Conservation (phyloP, 495 filamentous ascomycete genomes). For the Zalerion maritima region DNA sequence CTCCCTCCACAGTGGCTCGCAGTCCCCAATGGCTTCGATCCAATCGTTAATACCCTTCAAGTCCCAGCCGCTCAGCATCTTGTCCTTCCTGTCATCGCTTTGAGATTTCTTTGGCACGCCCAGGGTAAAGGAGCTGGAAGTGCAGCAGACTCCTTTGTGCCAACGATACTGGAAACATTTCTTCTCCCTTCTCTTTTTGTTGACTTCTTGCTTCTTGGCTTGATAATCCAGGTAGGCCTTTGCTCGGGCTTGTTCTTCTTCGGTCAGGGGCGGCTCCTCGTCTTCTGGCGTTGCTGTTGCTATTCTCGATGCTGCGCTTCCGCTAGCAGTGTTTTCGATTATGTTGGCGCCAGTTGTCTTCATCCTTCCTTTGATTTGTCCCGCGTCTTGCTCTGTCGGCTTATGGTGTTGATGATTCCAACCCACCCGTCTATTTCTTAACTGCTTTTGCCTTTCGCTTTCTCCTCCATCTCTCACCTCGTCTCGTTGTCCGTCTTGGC, state of each 20-base stretch:
- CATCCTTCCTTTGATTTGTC: slow-evolving; percentile 58
- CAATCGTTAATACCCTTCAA: slow-evolving; percentile 19
- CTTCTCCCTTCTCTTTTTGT: slow-evolving; percentile 15
- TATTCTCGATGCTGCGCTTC: no score
- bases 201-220: no score
- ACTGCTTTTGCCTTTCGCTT: no score
- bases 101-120: slow-evolving; percentile 18
- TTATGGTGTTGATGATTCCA: slow-evolving; percentile 53
- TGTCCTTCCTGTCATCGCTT: slow-evolving; percentile 4
- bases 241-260: no score
- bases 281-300: no score
- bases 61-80: slow-evolving; percentile 22
- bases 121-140: slow-evolving; percentile 15
- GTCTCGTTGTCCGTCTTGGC: slow-evolving; percentile 32
- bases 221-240: no score
- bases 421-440: no score
- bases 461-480: no score
- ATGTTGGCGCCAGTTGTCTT: no score
- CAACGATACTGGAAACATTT: slow-evolving; percentile 25
- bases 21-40: slow-evolving; percentile 13
- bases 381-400: slow-evolving; percentile 54
- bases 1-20: slow-evolving; percentile 21
- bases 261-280: no score
- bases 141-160: slow-evolving; percentile 16
- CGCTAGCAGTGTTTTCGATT: no score